A percentile compares a stretch with the other conserved stretches of the same genome.
Conservation (phyloP, 192 early-diverging fungal species). For the Gryganskiella cystojenkinii region DNA sequence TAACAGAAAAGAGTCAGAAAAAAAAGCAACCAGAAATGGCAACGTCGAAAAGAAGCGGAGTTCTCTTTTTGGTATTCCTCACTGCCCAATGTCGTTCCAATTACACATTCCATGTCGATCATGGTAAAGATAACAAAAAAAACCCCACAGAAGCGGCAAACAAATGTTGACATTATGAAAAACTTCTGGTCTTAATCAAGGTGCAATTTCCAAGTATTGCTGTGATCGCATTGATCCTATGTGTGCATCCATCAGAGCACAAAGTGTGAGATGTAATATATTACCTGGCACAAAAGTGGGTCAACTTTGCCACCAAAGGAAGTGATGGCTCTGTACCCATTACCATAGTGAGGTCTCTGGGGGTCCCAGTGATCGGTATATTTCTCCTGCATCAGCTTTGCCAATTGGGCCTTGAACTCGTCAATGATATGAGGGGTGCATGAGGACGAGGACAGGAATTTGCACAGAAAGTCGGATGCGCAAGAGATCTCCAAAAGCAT, state of each 20-base stretch:
- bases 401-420: constrained; percentile 60
- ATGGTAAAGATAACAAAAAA: no score
- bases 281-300: constrained; percentile 63
- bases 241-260: neutral
- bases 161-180: no score
- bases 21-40: neutral
- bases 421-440: constrained; percentile 41
- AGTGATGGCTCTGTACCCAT: constrained; percentile 81
- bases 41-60: no score
- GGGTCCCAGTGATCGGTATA: constrained; percentile 80
- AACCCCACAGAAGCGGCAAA: no score
- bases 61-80: no score
- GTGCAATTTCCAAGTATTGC: no score
- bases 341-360: constrained; percentile 69
- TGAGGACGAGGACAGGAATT: constrained; percentile 18
- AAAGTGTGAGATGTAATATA: neutral
- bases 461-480: constrained; percentile 40
- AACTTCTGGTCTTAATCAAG: no score
- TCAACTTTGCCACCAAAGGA: constrained; percentile 75
- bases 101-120: no score
- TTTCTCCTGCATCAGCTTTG: constrained; percentile 59
- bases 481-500: constrained; percentile 47
- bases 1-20: neutral
- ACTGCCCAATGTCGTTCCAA: no score
- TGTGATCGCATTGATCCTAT: neutral